These are phyloP conservation scores for Gonapodya sp. DNA, from an alignment of 192 early-diverging fungal species.

Conservation along the genomic window DNA sequence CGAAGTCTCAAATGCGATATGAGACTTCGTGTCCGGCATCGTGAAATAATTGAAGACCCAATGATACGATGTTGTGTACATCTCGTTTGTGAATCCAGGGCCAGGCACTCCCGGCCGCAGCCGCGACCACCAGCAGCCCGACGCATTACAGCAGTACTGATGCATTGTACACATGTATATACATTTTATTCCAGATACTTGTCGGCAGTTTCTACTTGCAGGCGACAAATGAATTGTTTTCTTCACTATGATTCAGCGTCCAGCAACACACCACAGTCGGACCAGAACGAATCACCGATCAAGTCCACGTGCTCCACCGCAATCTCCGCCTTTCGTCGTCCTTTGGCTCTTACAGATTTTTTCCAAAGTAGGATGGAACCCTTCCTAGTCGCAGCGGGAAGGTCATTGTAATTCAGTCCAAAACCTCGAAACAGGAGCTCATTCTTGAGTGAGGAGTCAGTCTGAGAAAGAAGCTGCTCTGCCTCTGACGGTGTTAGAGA, in stretches of 20 bases:
- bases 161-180: too few relatives aligned
- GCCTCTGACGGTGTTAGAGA: neutral
- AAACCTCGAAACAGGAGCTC: conserved; percentile 79
- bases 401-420: conserved; percentile 80
- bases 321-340: conserved; percentile 45
- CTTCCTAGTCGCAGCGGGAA: conserved; percentile 77
- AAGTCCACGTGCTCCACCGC: conserved; percentile 57
- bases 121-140: too few relatives aligned
- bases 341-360: conserved; percentile 16
- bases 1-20: too few relatives aligned
- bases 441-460: conserved; percentile 80
- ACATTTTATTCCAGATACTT: too few relatives aligned
- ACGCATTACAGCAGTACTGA: too few relatives aligned
- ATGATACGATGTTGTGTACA: too few relatives aligned
- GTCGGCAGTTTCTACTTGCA: neutral
- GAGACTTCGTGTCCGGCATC: too few relatives aligned
- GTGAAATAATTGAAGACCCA: too few relatives aligned
- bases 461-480: conserved; percentile 27
- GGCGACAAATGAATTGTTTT: too few relatives aligned
- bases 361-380: conserved; percentile 56
- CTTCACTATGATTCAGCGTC: too few relatives aligned
- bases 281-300: conserved; percentile 67
- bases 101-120: too few relatives aligned
- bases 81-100: too few relatives aligned
- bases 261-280: conserved; percentile 34